These are phyloP conservation scores for Zymoseptoria pseudotritici DNA, from an alignment of 2,329 filamentous ascomycete species.

Conservation along the genomic window DNA sequence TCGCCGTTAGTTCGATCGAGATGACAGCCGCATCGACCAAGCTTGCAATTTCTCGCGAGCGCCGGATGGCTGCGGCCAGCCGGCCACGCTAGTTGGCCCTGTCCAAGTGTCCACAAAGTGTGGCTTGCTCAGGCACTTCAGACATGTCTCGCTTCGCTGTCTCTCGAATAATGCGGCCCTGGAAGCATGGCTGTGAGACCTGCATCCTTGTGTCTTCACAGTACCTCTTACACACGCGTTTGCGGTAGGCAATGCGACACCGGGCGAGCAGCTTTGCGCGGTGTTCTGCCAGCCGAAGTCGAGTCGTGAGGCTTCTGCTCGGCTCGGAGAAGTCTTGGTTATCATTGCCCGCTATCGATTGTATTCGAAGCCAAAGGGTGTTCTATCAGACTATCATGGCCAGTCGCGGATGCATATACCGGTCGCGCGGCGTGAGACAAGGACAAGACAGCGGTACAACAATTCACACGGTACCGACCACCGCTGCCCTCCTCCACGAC, in stretches of 20 bases:
- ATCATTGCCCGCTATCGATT: background rate
- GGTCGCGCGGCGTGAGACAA: background rate
- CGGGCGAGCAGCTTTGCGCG: background rate
- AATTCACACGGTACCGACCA: background rate
- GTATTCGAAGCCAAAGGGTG: background rate
- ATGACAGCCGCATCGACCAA: background rate
- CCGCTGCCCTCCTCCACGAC: background rate
- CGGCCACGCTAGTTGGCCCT: background rate
- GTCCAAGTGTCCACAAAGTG: background rate
- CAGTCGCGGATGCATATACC: background rate
- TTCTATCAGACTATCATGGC: background rate
- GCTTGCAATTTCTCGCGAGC: background rate
- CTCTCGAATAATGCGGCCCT: background rate
- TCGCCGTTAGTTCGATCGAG: background rate
- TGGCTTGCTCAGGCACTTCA: background rate
- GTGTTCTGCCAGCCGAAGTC: no score
- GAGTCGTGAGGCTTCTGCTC: background rate
- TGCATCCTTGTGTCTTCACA: background rate
- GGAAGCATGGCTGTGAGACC: background rate
- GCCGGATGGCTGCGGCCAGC: background rate
- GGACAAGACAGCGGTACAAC: background rate
- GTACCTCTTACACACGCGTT: background rate
- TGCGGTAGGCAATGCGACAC: no score
- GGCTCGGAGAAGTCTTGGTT: background rate
- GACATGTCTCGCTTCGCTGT: background rate